Base-by-base conservation (phyloP, 148 eudicot species). In the Pharnaceum exiguum region DNA sequence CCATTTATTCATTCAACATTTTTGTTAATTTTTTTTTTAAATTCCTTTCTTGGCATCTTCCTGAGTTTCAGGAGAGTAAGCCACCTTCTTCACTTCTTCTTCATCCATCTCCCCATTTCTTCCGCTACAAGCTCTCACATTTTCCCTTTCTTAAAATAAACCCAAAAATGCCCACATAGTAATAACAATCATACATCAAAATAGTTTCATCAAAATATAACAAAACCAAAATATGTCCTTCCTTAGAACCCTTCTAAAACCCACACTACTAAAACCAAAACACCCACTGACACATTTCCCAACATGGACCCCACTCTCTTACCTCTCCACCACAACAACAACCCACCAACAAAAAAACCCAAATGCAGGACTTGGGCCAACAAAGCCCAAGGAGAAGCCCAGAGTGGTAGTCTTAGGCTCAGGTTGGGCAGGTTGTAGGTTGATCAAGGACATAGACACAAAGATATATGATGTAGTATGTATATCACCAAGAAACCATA, bases 401-500 rank as follows among this genome's bases (percentile, higher is more conserved):
- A 70, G 99, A 49, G 70, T 93, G 73, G 96, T 88, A 59, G 98
- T 93, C 0, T 16, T 93, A 57, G 98, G 98, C 0, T 63, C 90
- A 13, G 98, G 98, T 0, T 93, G 99, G 99, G 99, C 99, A 17
- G 99, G 90, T n/a, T 83, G 91, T 57, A 73, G 99, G 70, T 66
- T 88, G 22, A 72, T 88, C 71, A 88, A 88, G 74, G 95, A 72
- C 13, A 83, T 88, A 13, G 95, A 93, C 35, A 81, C 96, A 0
- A 79, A 51, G 9, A 25, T 71, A 0, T 93, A 88, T 57, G 99
- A 88, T 56, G 68, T 93, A 48, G 95, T 93, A 10, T 88, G 96
- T 47, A 83, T 93, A 3, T 88, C 99, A 0, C 99, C 99, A 0
- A 79, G 99, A 57, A 93, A 93, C 50, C 99, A 93, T 53, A 93